Evolutionary conservation across 2,329 filamentous ascomycete species (phyloP), one percentile per base, ranked within the genome.

Genomic region (Diaporthe ilicicola): DNA sequence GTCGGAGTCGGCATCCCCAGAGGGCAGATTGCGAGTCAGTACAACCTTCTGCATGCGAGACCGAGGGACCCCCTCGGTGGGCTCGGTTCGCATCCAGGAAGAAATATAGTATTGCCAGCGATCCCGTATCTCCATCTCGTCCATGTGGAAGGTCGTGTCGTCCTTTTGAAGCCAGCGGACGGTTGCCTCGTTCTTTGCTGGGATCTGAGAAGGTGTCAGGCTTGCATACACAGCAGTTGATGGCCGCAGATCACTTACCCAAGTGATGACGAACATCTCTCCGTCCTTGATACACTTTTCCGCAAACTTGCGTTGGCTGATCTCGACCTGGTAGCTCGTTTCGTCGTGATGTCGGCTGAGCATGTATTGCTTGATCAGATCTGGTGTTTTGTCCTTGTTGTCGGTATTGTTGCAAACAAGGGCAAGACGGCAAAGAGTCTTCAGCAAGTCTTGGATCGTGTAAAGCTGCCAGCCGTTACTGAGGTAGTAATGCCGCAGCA

Each of bases 31-130:
- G 70, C 93, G 91, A 64, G 89, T 88, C 19, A 95, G 85, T 70
- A 94, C 89, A 5, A 90, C 87, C 81, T 90, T 92, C 73, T 88
- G 89, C 76, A 94, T 86, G 59, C 88, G 89, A 7, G 87, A 86
- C 62, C 91, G 86, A 8, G 87, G 84, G 3, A 96, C 87, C 17
- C 93, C 93, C 81, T 96, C 93, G 0, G 96, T 99, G 2, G 94
- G 93, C 77, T 97, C 94, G 29, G 95, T 89, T 74, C 94, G 93
- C 75, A 94, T 93, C 81, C 93, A 98, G 0, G 95, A 94, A 22
- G 95, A 95, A 70, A 97, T 94, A 79, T 99, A 99, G 83, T 97
- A 97, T 76, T 95, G 93, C 96, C 96, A 99, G 48, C 90, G 88
- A 73, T 94, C 91, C 70, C 92, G 91, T 64, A 91, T 89, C 78